Evolutionary conservation across 2,329 filamentous ascomycete genomes (phyloP).

Genomic region (Biscogniauxia mediterranea): DNA sequence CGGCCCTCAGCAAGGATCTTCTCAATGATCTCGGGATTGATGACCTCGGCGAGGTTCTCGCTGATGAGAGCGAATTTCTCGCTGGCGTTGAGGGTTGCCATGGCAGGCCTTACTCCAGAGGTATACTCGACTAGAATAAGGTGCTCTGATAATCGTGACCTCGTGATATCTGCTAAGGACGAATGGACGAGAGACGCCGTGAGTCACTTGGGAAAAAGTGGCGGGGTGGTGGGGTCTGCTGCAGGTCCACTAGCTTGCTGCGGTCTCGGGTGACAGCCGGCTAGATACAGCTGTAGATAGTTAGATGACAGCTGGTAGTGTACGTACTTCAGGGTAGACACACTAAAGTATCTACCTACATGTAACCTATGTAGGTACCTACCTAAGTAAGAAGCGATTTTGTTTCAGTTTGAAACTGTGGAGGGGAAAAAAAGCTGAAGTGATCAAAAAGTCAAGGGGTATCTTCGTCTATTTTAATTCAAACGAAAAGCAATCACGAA

Average conservation of each 20-base stretch:
- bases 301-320: no score
- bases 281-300: no score
- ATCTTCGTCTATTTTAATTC: no score
- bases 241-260: not conserved
- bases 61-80: conserved; percentile 75
- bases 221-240: not conserved
- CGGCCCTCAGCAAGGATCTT: conserved; percentile 68
- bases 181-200: not conserved
- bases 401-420: no score
- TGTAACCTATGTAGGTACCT: no score
- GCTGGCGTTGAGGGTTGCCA: conserved; percentile 40
- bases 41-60: conserved; percentile 76
- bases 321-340: no score
- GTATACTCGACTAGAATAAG: not conserved
- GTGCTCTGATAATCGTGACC: not conserved
- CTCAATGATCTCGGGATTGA: conserved; percentile 83
- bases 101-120: not conserved
- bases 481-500: no score
- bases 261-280: not conserved
- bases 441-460: no score
- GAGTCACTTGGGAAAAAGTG: not conserved
- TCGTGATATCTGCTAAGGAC: not conserved
- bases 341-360: no score
- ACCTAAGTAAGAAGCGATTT: no score
- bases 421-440: no score